A percentile compares a stretch with the other conserved stretches of the same genome.
These are phyloP conservation scores for Ramularia collo-cygni DNA, from an alignment of 2,329 filamentous ascomycete species.

Conservation along the genomic window DNA sequence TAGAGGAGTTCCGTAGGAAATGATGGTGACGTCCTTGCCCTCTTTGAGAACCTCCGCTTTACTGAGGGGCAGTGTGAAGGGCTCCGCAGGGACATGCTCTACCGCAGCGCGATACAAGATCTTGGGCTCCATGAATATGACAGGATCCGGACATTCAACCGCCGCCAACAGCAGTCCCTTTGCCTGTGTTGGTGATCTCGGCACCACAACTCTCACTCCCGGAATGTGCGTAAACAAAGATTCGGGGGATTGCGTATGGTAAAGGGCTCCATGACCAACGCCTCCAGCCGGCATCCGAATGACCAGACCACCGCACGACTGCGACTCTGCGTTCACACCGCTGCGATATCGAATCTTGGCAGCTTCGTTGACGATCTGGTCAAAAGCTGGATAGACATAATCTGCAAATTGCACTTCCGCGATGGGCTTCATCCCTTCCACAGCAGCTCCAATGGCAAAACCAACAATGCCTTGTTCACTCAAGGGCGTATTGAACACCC, in stretches of 20 bases:
- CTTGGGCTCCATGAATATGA: conserved; percentile 92
- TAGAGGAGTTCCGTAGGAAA: conserved; percentile 84
- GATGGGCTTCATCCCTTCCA: conserved; percentile 85
- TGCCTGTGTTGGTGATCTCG: conserved; percentile 76
- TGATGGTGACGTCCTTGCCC: conserved; percentile 72
- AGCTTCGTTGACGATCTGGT: conserved; percentile 89
- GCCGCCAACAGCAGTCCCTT: conserved; percentile 76
- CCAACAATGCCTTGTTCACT: conserved; percentile 92
- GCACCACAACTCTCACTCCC: conserved; percentile 77
- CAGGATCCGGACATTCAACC: conserved; percentile 74
- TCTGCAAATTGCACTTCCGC: conserved; percentile 96
- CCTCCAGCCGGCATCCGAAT: conserved; percentile 86
- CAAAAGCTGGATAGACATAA: conserved; percentile 87
- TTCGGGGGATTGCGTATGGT: conserved; percentile 88
- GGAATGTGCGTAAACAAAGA: conserved; percentile 82
- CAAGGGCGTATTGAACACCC: conserved; percentile 94
- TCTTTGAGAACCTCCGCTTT: conserved; percentile 79
- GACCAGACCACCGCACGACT: conserved; percentile 65
- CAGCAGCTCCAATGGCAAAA: conserved; percentile 83
- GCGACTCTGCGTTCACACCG: conserved; percentile 40
- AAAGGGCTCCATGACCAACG: conserved; percentile 80
- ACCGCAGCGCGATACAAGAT: conserved; percentile 85
- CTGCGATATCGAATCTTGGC: conserved; percentile 79
- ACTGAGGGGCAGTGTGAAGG: conserved; percentile 77
- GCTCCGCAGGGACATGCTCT: conserved; percentile 76